A percentile compares a stretch with the other conserved stretches of the same genome.
Evolutionary conservation across 2,329 filamentous ascomycete species (phyloP).

Genomic region (Penicillium sp.): DNA sequence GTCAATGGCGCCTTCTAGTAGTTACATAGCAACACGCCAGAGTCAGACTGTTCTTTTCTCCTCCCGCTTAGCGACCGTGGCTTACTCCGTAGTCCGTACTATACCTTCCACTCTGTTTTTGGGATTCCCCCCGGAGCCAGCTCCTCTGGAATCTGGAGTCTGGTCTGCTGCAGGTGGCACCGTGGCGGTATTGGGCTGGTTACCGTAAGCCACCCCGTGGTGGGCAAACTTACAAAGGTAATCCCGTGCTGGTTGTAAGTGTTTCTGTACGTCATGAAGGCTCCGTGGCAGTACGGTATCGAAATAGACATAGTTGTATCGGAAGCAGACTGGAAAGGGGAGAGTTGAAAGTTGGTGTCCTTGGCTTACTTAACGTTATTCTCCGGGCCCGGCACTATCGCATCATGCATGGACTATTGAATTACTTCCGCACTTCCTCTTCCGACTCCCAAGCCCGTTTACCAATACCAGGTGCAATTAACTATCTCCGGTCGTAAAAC

Average conservation of each 20-base stretch:
- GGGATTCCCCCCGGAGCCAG: not conserved
- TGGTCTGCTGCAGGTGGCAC: not conserved
- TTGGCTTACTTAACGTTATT: too few species aligned
- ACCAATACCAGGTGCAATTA: not conserved
- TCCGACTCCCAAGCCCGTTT: too few species aligned
- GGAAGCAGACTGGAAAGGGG: not conserved
- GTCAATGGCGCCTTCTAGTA: not conserved
- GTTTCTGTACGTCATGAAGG: not conserved
- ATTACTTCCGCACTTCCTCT: too few species aligned
- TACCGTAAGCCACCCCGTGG: constrained; percentile 1
- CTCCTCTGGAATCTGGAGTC: not conserved
- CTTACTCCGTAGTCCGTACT: too few species aligned
- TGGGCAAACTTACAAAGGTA: not conserved
- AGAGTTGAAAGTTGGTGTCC: not conserved
- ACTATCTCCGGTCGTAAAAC: not conserved
- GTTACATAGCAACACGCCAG: too few species aligned
- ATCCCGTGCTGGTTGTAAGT: too few species aligned
- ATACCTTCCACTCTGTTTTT: not conserved
- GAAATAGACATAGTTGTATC: not conserved
- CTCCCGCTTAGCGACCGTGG: not conserved
- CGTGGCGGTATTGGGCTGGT: not conserved
- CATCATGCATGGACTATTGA: constrained; percentile 2
- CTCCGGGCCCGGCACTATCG: not conserved
- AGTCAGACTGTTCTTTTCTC: not conserved
- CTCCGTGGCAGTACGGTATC: not conserved